Evolutionary conservation across 1,139 yeast species (phyloP).

Genomic region (Nakaseomyces delphensis): DNA sequence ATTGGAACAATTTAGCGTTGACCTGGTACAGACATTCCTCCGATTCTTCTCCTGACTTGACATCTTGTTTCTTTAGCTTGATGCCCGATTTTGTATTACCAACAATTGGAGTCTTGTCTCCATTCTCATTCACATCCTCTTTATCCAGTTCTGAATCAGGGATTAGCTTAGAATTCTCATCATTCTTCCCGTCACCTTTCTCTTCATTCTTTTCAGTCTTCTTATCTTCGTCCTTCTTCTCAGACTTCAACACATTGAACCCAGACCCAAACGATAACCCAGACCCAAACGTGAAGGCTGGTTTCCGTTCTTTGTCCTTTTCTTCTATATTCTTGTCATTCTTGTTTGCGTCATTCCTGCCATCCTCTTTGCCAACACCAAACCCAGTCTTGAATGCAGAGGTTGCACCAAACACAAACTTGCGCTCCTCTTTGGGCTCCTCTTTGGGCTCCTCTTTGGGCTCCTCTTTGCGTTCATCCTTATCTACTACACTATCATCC

Average conservation of each 20-base stretch:
- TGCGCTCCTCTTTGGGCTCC: slow-evolving; percentile 25
- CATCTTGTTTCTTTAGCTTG: slow-evolving; percentile 39
- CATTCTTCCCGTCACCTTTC: slow-evolving; percentile 11
- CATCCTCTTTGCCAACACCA: slow-evolving; percentile 41
- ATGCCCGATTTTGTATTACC: slow-evolving; percentile 15
- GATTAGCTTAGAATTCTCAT: slow-evolving; percentile 7
- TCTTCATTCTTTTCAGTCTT: slow-evolving; percentile 10
- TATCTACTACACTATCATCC: slow-evolving; percentile 6
- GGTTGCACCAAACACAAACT: slow-evolving; percentile 47
- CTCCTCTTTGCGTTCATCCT: not conserved
- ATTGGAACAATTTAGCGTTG: slow-evolving; percentile 71
- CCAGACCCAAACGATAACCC: slow-evolving; percentile 31
- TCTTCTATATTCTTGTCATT: too few species aligned
- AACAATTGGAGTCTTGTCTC: slow-evolving; percentile 1
- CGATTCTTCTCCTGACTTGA: slow-evolving; percentile 84
- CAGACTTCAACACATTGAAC: slow-evolving; percentile 23
- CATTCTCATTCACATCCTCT: slow-evolving; percentile 6
- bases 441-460: slow-evolving; percentile 8
- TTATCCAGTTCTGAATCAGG: not conserved
- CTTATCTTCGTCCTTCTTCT: not conserved
- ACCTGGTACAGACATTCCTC: slow-evolving; percentile 63
- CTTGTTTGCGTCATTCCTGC: slow-evolving; percentile 33
- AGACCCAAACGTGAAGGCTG: slow-evolving; percentile 25
- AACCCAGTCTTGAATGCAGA: slow-evolving; percentile 53
- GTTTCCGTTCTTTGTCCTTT: slow-evolving; percentile 6